A percentile compares a stretch with the other conserved stretches of the same genome.
Evolutionary conservation across 2,329 filamentous ascomycete genomes (phyloP).

Genomic region (Botrytis elliptica): DNA sequence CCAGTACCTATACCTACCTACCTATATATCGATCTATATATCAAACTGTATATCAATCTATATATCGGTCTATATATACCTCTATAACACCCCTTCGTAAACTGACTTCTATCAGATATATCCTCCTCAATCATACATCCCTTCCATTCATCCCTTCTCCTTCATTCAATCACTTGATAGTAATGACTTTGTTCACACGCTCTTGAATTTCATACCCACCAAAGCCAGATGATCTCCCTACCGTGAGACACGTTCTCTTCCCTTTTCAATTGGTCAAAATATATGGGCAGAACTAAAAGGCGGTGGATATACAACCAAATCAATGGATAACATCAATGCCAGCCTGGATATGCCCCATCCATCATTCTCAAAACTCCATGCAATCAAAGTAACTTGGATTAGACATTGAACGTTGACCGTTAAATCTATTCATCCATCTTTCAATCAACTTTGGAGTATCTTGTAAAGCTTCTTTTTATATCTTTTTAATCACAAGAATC

Average conservation of each 20-base stretch:
- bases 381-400: slow-evolving; percentile 10
- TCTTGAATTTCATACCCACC: neutral
- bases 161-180: neutral
- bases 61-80: neutral
- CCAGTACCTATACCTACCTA: too few relatives aligned
- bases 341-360: slow-evolving; percentile 20
- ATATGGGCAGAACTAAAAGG: slow-evolving; percentile 8
- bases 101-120: too few relatives aligned
- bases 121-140: neutral
- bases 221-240: slow-evolving; percentile 1
- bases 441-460: neutral
- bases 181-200: neutral
- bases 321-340: slow-evolving; percentile 11
- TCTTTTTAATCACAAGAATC: slow-evolving; percentile 7
- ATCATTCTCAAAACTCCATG: slow-evolving; percentile 13
- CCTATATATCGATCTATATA: neutral
- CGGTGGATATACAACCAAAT: slow-evolving; percentile 1
- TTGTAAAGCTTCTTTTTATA: slow-evolving; percentile 1
- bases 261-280: slow-evolving; percentile 4
- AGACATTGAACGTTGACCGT: slow-evolving; percentile 15
- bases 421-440: slow-evolving; percentile 13
- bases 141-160: neutral
- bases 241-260: slow-evolving; percentile 17
- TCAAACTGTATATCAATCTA: neutral
- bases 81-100: neutral